phyloP scores from a whole-genome alignment of 2,329 filamentous ascomycete genomes.

The Raffaelea deltoideospora region DNA sequence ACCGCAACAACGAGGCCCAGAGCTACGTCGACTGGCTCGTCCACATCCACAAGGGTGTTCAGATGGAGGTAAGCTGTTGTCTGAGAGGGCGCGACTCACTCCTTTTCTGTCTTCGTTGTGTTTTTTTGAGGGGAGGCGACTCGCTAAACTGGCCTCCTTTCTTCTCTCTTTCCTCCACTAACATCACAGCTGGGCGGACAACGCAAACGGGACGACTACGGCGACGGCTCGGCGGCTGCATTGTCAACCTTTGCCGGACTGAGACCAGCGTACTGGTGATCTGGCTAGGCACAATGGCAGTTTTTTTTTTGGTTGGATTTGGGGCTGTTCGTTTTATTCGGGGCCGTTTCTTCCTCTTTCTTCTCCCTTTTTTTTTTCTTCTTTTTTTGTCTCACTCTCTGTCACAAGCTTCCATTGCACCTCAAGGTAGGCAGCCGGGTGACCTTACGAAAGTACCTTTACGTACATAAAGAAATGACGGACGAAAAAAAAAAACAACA shows the following conservation, averaged over 20 bases:
- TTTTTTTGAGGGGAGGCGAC: conserved; percentile 2
- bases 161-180: not conserved
- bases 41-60: conserved; percentile 82
- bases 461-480: no score
- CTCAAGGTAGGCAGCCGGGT: no score
- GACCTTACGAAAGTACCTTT: no score
- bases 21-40: conserved; percentile 99
- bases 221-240: conserved; percentile 27
- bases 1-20: conserved; percentile 93
- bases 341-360: conserved; percentile 1
- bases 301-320: not conserved
- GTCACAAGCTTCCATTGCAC: no score
- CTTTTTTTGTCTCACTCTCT: not conserved
- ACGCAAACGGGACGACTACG: conserved; percentile 50
- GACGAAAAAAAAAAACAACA: no score
- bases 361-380: not conserved
- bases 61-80: conserved; percentile 58
- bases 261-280: conserved; percentile 16
- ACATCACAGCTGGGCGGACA: conserved; percentile 46
- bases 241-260: conserved; percentile 35
- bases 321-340: not conserved
- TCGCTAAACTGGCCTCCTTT: not conserved
- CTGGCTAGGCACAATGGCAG: no score
- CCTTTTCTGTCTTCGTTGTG: not conserved
- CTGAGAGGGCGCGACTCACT: no score